Evolutionary conservation across 2,329 filamentous ascomycete species (phyloP).

Genomic region (Sclerotinia nivalis): DNA sequence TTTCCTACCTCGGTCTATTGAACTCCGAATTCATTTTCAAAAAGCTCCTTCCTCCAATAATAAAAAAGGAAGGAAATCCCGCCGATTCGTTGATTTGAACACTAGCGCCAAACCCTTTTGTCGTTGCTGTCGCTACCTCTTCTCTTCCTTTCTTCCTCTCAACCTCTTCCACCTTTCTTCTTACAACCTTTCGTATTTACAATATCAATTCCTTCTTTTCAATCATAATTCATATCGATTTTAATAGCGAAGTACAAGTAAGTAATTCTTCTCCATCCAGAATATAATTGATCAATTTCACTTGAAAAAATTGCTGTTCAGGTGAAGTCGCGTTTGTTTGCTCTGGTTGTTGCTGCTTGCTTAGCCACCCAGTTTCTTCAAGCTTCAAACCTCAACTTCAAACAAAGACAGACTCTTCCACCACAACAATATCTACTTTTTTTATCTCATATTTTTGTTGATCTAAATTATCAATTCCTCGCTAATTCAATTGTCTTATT

Average conservation of each 20-base stretch:
- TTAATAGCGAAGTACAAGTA: background rate
- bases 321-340: background rate
- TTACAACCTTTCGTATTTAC: background rate
- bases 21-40: background rate
- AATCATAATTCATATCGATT: background rate
- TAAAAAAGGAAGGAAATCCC: background rate
- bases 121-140: conserved; percentile 6
- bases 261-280: background rate
- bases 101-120: background rate
- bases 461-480: background rate
- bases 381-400: background rate
- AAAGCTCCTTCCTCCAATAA: background rate
- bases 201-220: background rate
- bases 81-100: background rate
- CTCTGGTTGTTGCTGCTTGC: conserved; percentile 1
- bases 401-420: background rate
- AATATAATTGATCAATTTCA: background rate
- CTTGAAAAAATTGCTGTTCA: background rate
- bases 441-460: background rate
- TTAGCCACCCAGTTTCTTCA: background rate
- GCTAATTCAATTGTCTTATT: background rate
- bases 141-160: too few species aligned
- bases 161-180: background rate
- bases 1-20: background rate
- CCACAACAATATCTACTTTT: background rate